A percentile compares a stretch with the other conserved stretches of the same genome.
These are phyloP conservation scores for Delonix regia DNA, from an alignment of 306 rosid genomes.

Conservation along the genomic window DNA sequence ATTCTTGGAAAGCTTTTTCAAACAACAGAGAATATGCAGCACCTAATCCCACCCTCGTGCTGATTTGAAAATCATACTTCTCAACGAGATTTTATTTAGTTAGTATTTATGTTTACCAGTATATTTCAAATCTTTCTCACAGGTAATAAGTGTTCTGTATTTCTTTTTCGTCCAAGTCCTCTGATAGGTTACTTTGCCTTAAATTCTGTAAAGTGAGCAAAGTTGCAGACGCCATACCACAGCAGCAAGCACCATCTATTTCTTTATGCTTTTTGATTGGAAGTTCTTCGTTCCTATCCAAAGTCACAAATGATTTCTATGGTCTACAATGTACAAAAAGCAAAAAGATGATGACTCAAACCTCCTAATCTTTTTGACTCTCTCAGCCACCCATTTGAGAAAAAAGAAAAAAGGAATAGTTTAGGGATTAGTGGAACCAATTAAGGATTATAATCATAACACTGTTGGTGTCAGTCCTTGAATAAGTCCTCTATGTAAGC, in stretches of 20 bases:
- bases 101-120: background rate
- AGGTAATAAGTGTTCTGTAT: background rate
- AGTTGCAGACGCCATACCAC: constrained; percentile 27
- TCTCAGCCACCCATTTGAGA: background rate
- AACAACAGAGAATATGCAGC: background rate
- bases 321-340: constrained; percentile 67
- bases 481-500: background rate
- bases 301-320: constrained; percentile 59
- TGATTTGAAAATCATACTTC: background rate
- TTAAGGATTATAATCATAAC: background rate
- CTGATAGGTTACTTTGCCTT: constrained; percentile 34
- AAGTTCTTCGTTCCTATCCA: constrained; percentile 54
- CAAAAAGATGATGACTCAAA: constrained; percentile 52
- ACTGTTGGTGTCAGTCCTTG: background rate
- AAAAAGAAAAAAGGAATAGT: background rate
- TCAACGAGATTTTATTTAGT: background rate
- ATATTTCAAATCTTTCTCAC: background rate
- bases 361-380: constrained; percentile 55
- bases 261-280: constrained; percentile 46
- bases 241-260: constrained; percentile 29
- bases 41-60: background rate
- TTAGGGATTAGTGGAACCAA: background rate
- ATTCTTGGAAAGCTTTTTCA: background rate
- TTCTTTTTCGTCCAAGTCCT: background rate
- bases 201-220: constrained; percentile 49